A percentile compares a stretch with the other conserved stretches of the same genome.
Evolutionary conservation across 495 filamentous ascomycete genomes (phyloP).

Genomic region (Chaetomium cochliodes): DNA sequence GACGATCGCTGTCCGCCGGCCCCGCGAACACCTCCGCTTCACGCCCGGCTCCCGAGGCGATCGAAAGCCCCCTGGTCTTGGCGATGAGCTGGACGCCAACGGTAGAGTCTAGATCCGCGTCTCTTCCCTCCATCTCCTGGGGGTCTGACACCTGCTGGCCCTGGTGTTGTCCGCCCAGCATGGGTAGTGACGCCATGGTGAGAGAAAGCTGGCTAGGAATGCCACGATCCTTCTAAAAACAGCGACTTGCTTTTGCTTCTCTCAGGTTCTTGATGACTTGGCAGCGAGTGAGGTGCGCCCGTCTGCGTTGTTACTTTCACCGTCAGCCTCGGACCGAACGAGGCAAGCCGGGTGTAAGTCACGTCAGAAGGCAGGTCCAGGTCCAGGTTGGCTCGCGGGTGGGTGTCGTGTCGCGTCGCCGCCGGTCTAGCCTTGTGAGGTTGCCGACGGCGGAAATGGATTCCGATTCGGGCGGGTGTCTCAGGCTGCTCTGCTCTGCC

Average conservation of each 20-base stretch:
- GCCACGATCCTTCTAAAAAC: slow-evolving; percentile 12
- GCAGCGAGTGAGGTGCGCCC: slow-evolving; percentile 10
- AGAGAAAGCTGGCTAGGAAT: background rate
- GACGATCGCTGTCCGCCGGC: background rate
- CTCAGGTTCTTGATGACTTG: slow-evolving; percentile 22
- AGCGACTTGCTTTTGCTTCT: slow-evolving; percentile 19
- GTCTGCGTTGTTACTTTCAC: slow-evolving; percentile 11
- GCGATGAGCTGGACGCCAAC: slow-evolving; percentile 28
- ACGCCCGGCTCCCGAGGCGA: slow-evolving; percentile 23
- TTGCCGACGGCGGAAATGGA: slow-evolving; percentile 20
- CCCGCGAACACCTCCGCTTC: slow-evolving; percentile 8
- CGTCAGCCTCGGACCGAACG: background rate
- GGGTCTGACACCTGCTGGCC: background rate
- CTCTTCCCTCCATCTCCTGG: background rate
- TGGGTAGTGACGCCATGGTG: slow-evolving; percentile 24
- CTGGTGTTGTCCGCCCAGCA: slow-evolving; percentile 6
- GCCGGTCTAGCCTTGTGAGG: background rate
- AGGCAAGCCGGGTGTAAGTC: background rate
- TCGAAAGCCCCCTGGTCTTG: slow-evolving; percentile 28
- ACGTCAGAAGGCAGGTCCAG: background rate
- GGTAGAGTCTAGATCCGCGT: slow-evolving; percentile 16
- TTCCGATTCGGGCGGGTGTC: slow-evolving; percentile 19
- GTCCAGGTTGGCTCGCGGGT: background rate
- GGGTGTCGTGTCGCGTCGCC: background rate
- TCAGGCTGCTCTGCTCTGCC: slow-evolving; percentile 25